Conservation (phyloP, 129 eudicot species). For the Sambucus nigra region DNA sequence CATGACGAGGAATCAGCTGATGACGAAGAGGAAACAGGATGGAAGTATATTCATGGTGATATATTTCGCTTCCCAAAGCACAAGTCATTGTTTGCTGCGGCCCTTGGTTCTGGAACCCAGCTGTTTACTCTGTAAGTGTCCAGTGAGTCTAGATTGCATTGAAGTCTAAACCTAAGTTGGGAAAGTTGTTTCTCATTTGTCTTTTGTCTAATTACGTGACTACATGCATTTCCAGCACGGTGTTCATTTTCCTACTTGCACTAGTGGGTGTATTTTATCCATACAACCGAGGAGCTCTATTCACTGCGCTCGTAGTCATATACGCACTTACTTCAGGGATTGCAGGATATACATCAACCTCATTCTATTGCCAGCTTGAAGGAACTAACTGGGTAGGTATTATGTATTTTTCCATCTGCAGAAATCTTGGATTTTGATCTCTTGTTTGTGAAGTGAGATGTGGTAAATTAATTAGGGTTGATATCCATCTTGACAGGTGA, state of each 20-base stretch:
- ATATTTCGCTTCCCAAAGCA: conserved; percentile 14
- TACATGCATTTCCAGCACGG: conserved; percentile 27
- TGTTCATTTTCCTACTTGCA: conserved; percentile 41
- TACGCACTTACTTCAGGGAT: conserved; percentile 52
- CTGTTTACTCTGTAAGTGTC: conserved; percentile 12
- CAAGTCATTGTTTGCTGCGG: conserved; percentile 19
- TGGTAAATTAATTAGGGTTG: too few species aligned
- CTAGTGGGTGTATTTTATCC: conserved; percentile 43
- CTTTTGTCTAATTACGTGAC: background rate
- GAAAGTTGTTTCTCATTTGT: background rate
- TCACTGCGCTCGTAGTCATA: conserved; percentile 47
- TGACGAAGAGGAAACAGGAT: conserved; percentile 18
- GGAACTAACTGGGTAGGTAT: conserved; percentile 67
- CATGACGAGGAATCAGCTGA: conserved; percentile 17
- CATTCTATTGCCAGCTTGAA: conserved; percentile 66
- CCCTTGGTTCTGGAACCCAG: conserved; percentile 23
- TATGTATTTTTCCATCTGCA: too few species aligned
- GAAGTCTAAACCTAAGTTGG: background rate
- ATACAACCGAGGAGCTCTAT: conserved; percentile 53
- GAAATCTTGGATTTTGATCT: too few species aligned
- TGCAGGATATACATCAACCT: conserved; percentile 67
- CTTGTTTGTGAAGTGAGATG: too few species aligned
- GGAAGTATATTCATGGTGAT: conserved; percentile 22
- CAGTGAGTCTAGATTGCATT: background rate
- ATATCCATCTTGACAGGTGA: too few species aligned